Evolutionary conservation across 805 yeast species (phyloP).

Genomic region (Yamadazyma nakazawae): DNA sequence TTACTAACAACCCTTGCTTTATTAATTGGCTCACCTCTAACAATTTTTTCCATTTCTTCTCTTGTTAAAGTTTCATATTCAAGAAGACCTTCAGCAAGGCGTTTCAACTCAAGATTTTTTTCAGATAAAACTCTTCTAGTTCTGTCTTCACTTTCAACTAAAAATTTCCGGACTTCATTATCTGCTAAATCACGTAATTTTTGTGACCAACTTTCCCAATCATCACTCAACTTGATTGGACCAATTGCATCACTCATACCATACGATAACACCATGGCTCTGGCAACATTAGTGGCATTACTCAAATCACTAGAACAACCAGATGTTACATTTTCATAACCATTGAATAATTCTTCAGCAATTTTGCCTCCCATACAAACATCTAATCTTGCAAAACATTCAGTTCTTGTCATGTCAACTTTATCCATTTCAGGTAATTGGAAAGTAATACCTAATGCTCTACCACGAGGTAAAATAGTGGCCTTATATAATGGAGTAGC

Average conservation of each 20-base stretch:
- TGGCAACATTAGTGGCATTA: slow-evolving; percentile 86
- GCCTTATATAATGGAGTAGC: slow-evolving; percentile 97
- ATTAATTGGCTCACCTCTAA: slow-evolving; percentile 71
- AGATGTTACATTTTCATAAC: slow-evolving; percentile 87
- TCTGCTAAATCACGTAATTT: slow-evolving; percentile 87
- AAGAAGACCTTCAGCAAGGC: slow-evolving; percentile 88
- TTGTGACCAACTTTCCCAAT: slow-evolving; percentile 95
- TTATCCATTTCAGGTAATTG: slow-evolving; percentile 98
- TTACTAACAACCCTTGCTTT: slow-evolving; percentile 70
- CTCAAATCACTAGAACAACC: slow-evolving; percentile 93
- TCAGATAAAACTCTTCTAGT: slow-evolving; percentile 65
- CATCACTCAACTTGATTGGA: slow-evolving; percentile 83
- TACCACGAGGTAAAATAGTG: slow-evolving; percentile 93
- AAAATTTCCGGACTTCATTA: slow-evolving; percentile 76
- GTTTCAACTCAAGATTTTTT: slow-evolving; percentile 65
- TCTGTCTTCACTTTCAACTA: slow-evolving; percentile 75
- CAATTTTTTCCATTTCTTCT: slow-evolving; percentile 85
- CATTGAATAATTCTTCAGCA: slow-evolving; percentile 92
- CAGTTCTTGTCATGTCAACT: slow-evolving; percentile 85
- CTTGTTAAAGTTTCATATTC: slow-evolving; percentile 93
- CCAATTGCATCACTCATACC: slow-evolving; percentile 96
- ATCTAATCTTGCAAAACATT: slow-evolving; percentile 87
- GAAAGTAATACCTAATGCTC: slow-evolving; percentile 95
- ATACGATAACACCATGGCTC: slow-evolving; percentile 94
- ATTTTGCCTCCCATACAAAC: slow-evolving; percentile 99